Percentiles rank a stretch among this genome's conserved stretches.
These are phyloP conservation scores for Chlamydomonas incerta DNA, from an alignment of 139 green algal species.

Conservation along the genomic window DNA sequence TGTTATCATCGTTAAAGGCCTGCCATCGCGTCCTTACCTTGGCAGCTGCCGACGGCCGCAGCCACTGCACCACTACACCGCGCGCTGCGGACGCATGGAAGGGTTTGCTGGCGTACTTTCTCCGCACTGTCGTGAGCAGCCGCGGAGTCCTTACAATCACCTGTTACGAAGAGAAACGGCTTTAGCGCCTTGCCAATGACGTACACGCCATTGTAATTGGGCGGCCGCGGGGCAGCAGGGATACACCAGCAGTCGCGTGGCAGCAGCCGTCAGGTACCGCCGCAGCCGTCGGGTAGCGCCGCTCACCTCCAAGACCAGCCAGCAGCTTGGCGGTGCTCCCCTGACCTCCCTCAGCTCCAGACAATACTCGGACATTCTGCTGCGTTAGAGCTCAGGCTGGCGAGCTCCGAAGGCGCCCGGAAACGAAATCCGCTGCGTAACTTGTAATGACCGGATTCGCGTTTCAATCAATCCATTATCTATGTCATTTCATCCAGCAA, in stretches of 20 bases:
- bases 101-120: not conserved
- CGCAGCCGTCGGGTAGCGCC: not conserved
- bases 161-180: not conserved
- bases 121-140: not conserved
- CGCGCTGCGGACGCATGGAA: not conserved
- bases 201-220: too few relatives aligned
- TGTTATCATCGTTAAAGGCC: too few relatives aligned
- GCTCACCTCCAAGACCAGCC: not conserved
- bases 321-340: not conserved
- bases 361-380: not conserved
- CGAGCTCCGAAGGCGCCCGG: too few relatives aligned
- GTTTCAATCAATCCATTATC: too few relatives aligned
- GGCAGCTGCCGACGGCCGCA: not conserved
- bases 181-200: too few relatives aligned
- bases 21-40: not conserved
- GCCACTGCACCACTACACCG: not conserved
- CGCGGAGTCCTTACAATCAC: slow-evolving; percentile 20
- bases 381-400: not conserved
- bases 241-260: too few relatives aligned
- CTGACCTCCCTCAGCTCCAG: not conserved
- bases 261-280: too few relatives aligned
- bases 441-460: too few relatives aligned
- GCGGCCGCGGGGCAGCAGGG: too few relatives aligned
- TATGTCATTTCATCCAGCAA: too few relatives aligned
- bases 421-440: too few relatives aligned